Conservation (phyloP, 192 early-diverging fungal genomes). For the Coemansia sp. region DNA sequence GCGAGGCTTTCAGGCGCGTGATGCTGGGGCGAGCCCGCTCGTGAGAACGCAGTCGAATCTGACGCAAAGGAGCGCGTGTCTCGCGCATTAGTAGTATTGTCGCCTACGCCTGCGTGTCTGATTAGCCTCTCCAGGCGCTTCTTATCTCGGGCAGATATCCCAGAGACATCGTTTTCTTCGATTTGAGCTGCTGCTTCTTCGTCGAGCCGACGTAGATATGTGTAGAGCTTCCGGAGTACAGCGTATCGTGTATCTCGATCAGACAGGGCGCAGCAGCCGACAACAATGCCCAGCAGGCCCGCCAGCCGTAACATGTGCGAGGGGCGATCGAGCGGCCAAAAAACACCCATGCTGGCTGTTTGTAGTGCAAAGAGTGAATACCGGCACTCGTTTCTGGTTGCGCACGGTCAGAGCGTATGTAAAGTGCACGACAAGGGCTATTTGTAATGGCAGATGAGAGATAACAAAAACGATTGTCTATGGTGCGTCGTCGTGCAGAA, state of each 20-base stretch:
- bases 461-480: constrained; percentile 8
- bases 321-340: constrained; percentile 35
- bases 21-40: constrained; percentile 25
- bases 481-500: not conserved
- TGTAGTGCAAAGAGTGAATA: not conserved
- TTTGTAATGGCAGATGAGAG: constrained; percentile 4
- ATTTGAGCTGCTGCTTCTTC: constrained; percentile 25
- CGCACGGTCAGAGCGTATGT: not conserved
- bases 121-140: constrained; percentile 1
- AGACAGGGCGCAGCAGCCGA: constrained; percentile 33
- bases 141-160: not conserved
- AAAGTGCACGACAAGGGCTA: not conserved
- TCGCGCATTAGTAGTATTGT: constrained; percentile 12
- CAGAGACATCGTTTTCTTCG: constrained; percentile 6
- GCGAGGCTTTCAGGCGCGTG: not conserved
- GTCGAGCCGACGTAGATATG: constrained; percentile 34
- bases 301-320: constrained; percentile 22
- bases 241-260: constrained; percentile 47
- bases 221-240: constrained; percentile 32
- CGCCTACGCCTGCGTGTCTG: constrained; percentile 1
- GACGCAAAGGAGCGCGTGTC: constrained; percentile 50
- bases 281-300: constrained; percentile 34
- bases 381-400: not conserved
- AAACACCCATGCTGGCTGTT: constrained; percentile 27
- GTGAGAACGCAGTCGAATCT: constrained; percentile 48